A percentile compares a stretch with the other conserved stretches of the same genome.
These are phyloP conservation scores for Pythium coloratum DNA, from an alignment of 352 stramenopile genomes.

Conservation along the genomic window DNA sequence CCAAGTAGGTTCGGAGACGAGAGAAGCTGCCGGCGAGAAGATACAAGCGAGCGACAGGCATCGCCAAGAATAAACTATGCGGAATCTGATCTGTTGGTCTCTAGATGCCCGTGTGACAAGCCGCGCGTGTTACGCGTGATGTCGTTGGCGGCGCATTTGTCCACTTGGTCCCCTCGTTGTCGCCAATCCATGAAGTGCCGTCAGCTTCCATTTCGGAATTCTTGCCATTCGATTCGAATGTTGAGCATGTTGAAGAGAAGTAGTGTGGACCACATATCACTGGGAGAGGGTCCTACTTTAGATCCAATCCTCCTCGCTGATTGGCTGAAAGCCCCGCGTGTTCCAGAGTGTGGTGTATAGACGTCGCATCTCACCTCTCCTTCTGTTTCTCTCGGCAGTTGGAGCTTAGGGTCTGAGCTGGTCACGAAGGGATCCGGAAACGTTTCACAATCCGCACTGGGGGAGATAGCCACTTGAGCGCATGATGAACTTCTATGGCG, in stretches of 20 bases:
- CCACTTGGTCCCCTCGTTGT: too few relatives aligned
- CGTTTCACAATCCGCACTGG: not conserved
- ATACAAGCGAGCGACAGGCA: not conserved
- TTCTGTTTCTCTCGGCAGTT: slow-evolving; percentile 1
- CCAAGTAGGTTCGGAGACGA: not conserved
- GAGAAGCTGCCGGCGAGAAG: not conserved
- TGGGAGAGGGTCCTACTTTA: not conserved
- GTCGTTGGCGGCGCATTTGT: not conserved
- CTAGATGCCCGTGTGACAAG: not conserved
- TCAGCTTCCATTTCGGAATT: not conserved
- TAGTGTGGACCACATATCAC: slow-evolving; percentile 5
- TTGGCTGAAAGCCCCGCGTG: slow-evolving; percentile 2
- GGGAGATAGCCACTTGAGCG: not conserved
- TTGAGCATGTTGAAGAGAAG: not conserved
- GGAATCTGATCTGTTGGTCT: not conserved
- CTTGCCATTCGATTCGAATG: not conserved
- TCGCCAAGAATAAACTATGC: slow-evolving; percentile 11
- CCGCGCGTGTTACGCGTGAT: not conserved
- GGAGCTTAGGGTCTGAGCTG: not conserved
- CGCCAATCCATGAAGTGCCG: not conserved
- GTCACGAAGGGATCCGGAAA: slow-evolving; percentile 3
- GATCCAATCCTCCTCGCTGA: not conserved
- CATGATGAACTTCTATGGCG: slow-evolving; percentile 46
- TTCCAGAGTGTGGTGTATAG: not conserved
- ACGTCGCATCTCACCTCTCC: slow-evolving; percentile 1